Evolutionary conservation across 2,329 filamentous ascomycete species (phyloP), one percentile per base, ranked within the genome.

Genomic region (Pseudogymnoascus sp.): DNA sequence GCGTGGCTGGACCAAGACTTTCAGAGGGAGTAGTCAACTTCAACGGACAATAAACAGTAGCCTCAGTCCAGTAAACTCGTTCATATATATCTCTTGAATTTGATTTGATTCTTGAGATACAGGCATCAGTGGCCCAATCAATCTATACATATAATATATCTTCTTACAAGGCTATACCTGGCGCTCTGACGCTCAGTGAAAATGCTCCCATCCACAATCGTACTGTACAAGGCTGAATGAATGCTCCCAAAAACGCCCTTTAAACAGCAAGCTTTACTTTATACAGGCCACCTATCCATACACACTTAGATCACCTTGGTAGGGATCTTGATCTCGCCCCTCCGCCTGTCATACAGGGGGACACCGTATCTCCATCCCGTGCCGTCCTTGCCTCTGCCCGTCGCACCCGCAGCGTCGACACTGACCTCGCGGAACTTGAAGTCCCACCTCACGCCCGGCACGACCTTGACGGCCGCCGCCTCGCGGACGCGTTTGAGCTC

Each of bases 291-390:
- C 47, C 4, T 33, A 53, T 53, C 47, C 47, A 53, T 19, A 53
- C 47, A 53, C 26, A n/a, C 61, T 71, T 62, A 71, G 44, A 64
- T 66, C 62, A 88, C 84, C 62, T 78, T 81, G 37, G 82, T 87
- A 21, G 86, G 86, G 71, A 89, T 88, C 80, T 88, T 89, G 76
- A 87, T 75, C 72, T 82, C 71, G n/a, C 83, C 86, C 68, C 81
- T 82, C 75, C 81, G 83, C 63, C 86, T 80, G 71, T 89, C 86
- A 70, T 83, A 79, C 66, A 79, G 78, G 10, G 86, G 86, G 65
- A 80, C 80, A 65, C 86, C 86, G 68, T 89, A 89, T 65, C 84
- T 77, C 80, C 81, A 85, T 19, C 86, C 86, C 1, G 83, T 79
- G 11, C 77, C 84, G 26, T 73, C 74, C 37, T 76, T 74, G 4